Evolutionary conservation across 2,329 filamentous ascomycete genomes (phyloP), one percentile per base, ranked within the genome.

Genomic region (Beauveria pseudobassiana): DNA sequence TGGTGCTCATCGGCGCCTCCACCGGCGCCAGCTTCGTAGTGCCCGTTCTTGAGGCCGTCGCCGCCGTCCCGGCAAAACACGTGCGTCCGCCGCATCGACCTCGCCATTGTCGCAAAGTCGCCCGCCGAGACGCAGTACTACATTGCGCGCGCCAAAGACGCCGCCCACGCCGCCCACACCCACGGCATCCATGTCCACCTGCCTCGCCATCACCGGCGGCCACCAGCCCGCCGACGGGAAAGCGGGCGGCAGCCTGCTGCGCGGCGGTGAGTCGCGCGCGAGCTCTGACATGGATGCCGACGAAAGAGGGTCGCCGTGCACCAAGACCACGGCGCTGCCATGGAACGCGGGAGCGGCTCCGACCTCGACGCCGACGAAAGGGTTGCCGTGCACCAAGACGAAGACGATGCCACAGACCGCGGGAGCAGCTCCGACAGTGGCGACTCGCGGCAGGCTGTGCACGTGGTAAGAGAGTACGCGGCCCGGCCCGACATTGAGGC

Each of bases 21-120:
- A 87, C 84, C 0, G 84, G 84, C n/a, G 81, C 83, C 1, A 86
- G 83, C 3, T 87, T 84, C 61, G 84, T 81, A 1, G 71, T 87
- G 6, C 83, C 84, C 0, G 82, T 87, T 3, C 73, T 87, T 0
- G 83, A 87, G 65, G 79, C 77, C 63, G 74, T 84, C 2, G 75
- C 84, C 1, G n/a, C 53, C 34, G 38, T 69, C 74, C 0, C 72
- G 72, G 10, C 65, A 62, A 1, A 72, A 72, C 2, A 77, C 75
- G 12, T 87, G 84, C 65, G 79, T 78, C 8, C 79, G 78, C 61
- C 73, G 81, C 26, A 74, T 86, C 9, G 78, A 84, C 24, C 80
- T 86, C 24, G 70, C 85, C 2, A 67, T 86, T 3, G 70, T 82
- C 3, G 80, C 83, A 2, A 77, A 74, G 50, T 79, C 80, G 57